Conservation (phyloP, 2,329 filamentous ascomycete genomes). For the Alternaria sp. region DNA sequence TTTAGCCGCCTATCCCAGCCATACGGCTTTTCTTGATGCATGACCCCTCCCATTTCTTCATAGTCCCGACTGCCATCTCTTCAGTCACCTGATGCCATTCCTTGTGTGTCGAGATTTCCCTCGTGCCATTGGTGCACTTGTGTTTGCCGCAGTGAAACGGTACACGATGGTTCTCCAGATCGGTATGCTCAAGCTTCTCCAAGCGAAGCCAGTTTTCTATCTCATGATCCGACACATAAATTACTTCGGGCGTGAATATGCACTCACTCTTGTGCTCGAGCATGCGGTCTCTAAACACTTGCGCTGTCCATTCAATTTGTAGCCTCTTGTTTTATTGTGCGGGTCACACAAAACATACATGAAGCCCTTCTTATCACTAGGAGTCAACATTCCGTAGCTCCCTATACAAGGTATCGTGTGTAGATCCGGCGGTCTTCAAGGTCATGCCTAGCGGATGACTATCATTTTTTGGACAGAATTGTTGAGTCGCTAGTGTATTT, state of each 20-base stretch:
- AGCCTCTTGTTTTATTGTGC: not conserved
- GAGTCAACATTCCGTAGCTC: constrained; percentile 3
- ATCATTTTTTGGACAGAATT: not conserved
- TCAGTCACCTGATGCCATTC: constrained; percentile 23
- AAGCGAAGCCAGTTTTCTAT: constrained; percentile 7
- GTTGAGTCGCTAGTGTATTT: not conserved
- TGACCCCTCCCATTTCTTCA: constrained; percentile 23
- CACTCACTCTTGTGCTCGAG: constrained; percentile 14
- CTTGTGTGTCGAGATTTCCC: constrained; percentile 14
- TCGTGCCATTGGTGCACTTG: too few species aligned
- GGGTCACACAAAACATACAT: constrained; percentile 21
- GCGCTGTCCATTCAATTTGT: constrained; percentile 24
- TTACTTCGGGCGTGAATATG: not conserved
- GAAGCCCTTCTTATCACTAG: constrained; percentile 3
- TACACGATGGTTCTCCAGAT: constrained; percentile 2
- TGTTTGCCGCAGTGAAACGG: constrained; percentile 6
- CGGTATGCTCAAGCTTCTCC: constrained; percentile 17
- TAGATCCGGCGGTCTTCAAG: not conserved
- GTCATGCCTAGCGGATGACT: not conserved
- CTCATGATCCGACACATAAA: not conserved
- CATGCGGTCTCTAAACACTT: constrained; percentile 5
- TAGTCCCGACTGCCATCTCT: constrained; percentile 14
- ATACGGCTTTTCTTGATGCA: constrained; percentile 23
- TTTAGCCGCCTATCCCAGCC: constrained; percentile 12
- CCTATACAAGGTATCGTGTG: constrained; percentile 7